Percentiles rank a stretch among this genome's conserved stretches.
Conservation (phyloP, 1,284 basidiomycete species). For the Tranzscheliella williamsii region DNA sequence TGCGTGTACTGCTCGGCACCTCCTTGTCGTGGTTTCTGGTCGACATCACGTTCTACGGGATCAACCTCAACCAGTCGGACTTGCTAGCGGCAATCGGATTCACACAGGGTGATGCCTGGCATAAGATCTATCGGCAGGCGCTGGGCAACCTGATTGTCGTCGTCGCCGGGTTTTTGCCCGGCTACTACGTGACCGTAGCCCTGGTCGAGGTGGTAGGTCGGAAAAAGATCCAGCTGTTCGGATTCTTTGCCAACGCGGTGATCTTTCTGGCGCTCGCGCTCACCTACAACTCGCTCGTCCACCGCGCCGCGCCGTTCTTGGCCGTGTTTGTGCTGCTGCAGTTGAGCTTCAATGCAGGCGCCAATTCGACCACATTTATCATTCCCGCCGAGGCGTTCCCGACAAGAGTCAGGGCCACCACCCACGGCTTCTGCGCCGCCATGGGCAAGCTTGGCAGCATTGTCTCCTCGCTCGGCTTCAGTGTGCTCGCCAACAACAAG, state of each 20-base stretch:
- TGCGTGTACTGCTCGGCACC: slow-evolving; percentile 48
- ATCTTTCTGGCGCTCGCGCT: slow-evolving; percentile 60
- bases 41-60: slow-evolving; percentile 77
- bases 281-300: slow-evolving; percentile 43
- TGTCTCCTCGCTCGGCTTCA: slow-evolving; percentile 61
- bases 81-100: slow-evolving; percentile 71
- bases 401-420: slow-evolving; percentile 68
- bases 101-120: slow-evolving; percentile 60
- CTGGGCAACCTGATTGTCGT: slow-evolving; percentile 61
- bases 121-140: slow-evolving; percentile 66
- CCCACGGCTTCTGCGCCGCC: slow-evolving; percentile 64
- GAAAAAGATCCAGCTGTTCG: slow-evolving; percentile 59
- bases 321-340: slow-evolving; percentile 75
- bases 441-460: slow-evolving; percentile 65
- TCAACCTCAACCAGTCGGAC: slow-evolving; percentile 78
- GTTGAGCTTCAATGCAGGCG: slow-evolving; percentile 65
- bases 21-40: slow-evolving; percentile 57
- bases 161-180: slow-evolving; percentile 56
- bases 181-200: slow-evolving; percentile 56
- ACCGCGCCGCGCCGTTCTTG: slow-evolving; percentile 69
- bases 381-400: slow-evolving; percentile 78
- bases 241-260: slow-evolving; percentile 56
- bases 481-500: slow-evolving; percentile 32
- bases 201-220: slow-evolving; percentile 54
- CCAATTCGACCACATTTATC: slow-evolving; percentile 79